Base-by-base conservation (phyloP, 805 yeast species). In the Yarrowia deformans region DNA sequence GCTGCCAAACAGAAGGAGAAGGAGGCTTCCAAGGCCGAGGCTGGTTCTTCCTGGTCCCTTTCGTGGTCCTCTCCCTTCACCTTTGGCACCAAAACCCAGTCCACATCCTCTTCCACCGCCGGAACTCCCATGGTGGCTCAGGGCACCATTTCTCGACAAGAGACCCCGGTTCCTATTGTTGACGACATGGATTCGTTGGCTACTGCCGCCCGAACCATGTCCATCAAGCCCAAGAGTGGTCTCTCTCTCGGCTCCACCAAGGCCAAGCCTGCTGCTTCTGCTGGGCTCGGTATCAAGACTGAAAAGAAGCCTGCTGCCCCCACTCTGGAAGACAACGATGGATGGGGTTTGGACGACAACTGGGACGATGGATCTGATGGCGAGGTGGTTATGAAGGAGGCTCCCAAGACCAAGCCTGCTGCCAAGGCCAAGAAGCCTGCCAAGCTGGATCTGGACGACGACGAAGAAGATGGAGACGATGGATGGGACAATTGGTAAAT, bases 401-500 rank as follows among this genome's bases (percentile, higher is more conserved):
- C 63, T 3, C 52, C 68, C 40, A 63, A 48, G 29, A 18, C 56
- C 37, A 63, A 63, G 39, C 68, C 68, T 19, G 45, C 50, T 23
- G 39, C 45, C 32, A 63, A 63, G 23, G 32, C 55, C n/a, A 63
- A 63, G 56, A 63, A 63, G 56, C 45, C 55, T 14, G 48, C 45
- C 45, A 63, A 48, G 45, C 48, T 63, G 42, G 70, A 71, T 19
- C 61, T 45, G 14, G 70, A 58, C 14, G 69, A 67, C 19, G 71
- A 68, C 4, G 70, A 64, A 23, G 73, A 71, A 18, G 73, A 71
- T 34, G 74, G 64, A 45, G 72, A 69, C 35, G 74, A 70, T 46
- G 69, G 63, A 3, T 50, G 70, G 71, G 72, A 63, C 29, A 48
- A 48, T 14, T 63, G 68, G 68, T 63, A 48, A 13, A 14, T 5